A percentile compares a stretch with the other conserved stretches of the same genome.
Conservation (phyloP, 2,329 filamentous ascomycete species). For the Chalaropsis ovoidea region DNA sequence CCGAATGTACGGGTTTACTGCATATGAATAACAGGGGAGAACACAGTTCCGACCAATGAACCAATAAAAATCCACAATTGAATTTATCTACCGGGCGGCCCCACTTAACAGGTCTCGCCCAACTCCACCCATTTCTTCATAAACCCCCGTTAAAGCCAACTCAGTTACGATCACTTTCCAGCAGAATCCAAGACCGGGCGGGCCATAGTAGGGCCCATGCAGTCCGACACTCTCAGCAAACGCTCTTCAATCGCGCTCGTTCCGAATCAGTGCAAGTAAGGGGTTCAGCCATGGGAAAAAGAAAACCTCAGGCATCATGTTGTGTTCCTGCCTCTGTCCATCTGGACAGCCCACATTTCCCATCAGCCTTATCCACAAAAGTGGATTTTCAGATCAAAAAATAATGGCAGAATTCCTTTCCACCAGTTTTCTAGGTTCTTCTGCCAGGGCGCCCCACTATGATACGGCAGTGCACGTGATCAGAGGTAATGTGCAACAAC, state of each 20-base stretch:
- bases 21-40: background rate
- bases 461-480: background rate
- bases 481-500: background rate
- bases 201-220: too few species aligned
- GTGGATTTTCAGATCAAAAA: background rate
- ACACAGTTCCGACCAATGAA: background rate
- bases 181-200: background rate
- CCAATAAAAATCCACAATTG: background rate
- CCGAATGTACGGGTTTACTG: background rate
- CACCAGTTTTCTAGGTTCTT: background rate
- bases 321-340: background rate
- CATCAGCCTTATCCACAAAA: background rate
- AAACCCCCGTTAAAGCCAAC: background rate
- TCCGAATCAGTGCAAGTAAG: too few species aligned
- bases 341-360: background rate
- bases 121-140: background rate
- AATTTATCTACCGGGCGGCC: background rate
- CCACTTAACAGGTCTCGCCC: background rate
- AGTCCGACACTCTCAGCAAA: too few species aligned
- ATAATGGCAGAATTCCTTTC: background rate
- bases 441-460: slow-evolving; percentile 4
- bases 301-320: background rate
- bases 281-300: background rate
- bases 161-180: background rate
- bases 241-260: too few species aligned